Evolutionary conservation across 805 yeast species (phyloP).

Genomic region (Isabelozyma gotoi): DNA sequence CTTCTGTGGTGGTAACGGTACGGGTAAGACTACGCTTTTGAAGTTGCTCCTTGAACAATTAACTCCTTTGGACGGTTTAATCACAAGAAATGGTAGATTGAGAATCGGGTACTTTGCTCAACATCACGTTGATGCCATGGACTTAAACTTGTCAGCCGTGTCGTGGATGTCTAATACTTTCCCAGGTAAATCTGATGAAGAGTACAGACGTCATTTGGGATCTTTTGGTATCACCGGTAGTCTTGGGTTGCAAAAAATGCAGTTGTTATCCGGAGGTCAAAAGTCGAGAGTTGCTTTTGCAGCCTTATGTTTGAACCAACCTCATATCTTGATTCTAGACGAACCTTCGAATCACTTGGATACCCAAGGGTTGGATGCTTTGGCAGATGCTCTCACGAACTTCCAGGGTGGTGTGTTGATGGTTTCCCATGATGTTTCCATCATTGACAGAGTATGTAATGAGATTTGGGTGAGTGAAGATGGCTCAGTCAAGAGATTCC

Average conservation of each 20-base stretch:
- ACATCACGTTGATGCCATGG: conserved; percentile 98
- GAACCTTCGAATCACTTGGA: conserved; percentile 99
- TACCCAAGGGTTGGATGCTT: conserved; percentile 96
- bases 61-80: conserved; percentile 73
- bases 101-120: conserved; percentile 97
- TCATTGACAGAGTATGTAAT: conserved; percentile 84
- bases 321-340: conserved; percentile 89
- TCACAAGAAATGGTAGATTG: conserved; percentile 78
- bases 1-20: conserved; percentile 97
- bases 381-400: conserved; percentile 80
- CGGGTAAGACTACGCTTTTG: conserved; percentile 95
- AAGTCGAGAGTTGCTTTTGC: conserved; percentile 98
- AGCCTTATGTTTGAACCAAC: conserved; percentile 83
- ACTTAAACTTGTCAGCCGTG: conserved; percentile 78
- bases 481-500: conserved; percentile 74
- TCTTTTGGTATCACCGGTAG: conserved; percentile 97
- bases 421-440: conserved; percentile 97
- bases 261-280: conserved; percentile 93
- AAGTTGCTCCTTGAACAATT: conserved; percentile 80
- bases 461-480: conserved; percentile 96
- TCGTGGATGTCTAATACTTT: conserved; percentile 87
- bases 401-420: conserved; percentile 95
- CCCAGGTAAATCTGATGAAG: conserved; percentile 96
- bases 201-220: conserved; percentile 93
- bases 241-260: conserved; percentile 87